phyloP scores from a whole-genome alignment of 345 rosid species.

The Jatropha curcas region DNA sequence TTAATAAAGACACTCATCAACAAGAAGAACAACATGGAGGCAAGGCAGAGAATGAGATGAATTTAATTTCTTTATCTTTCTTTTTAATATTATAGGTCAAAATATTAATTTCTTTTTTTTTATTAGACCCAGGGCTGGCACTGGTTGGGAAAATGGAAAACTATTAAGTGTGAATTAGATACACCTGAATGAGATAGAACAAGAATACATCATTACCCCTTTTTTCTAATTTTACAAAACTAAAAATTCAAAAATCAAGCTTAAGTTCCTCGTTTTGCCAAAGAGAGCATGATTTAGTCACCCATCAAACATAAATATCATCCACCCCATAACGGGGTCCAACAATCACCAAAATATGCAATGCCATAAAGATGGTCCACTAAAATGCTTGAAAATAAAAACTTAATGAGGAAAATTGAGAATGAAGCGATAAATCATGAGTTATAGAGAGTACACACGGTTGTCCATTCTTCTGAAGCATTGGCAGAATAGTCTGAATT shows the following conservation, averaged over 20 bases:
- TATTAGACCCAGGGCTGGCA: too few relatives aligned
- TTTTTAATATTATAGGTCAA: too few relatives aligned
- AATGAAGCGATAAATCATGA: constrained; percentile 17
- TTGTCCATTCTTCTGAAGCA: constrained; percentile 67
- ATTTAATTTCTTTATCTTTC: too few relatives aligned
- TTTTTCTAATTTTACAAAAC: background rate
- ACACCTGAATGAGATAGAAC: too few relatives aligned
- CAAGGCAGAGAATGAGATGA: too few relatives aligned
- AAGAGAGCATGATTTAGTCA: background rate
- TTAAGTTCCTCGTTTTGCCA: background rate
- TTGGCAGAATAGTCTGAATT: constrained; percentile 78
- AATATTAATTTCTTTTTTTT: too few relatives aligned
- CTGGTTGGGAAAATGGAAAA: too few relatives aligned
- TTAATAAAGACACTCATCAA: too few relatives aligned
- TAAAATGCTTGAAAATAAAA: constrained; percentile 2
- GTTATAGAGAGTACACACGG: constrained; percentile 49
- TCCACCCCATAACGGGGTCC: too few relatives aligned
- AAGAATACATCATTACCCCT: background rate
- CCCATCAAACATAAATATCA: too few relatives aligned
- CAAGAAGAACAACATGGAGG: too few relatives aligned
- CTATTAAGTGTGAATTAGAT: too few relatives aligned
- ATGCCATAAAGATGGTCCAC: background rate
- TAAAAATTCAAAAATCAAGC: background rate
- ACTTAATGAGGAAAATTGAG: background rate
- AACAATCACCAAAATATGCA: constrained; percentile 6